Percentiles rank a stretch among this genome's conserved stretches.
Evolutionary conservation across 495 filamentous ascomycete species (phyloP).

Genomic region (Hypomontagnella monticulosa): DNA sequence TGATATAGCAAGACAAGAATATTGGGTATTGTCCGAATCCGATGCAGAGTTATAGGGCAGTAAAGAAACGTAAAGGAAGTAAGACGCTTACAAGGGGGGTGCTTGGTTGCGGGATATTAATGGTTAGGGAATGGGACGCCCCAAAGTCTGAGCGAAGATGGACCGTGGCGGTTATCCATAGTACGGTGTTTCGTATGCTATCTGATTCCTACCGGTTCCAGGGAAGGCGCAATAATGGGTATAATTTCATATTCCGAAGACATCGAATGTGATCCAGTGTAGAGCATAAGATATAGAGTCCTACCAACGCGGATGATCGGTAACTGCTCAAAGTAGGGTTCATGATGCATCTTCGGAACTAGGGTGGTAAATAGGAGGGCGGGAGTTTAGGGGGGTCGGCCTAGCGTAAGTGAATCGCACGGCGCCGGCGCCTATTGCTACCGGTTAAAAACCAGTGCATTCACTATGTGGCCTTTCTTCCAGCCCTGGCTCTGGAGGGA

Average conservation of each 20-base stretch:
- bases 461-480: conserved; percentile 78
- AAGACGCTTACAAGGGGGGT: neutral
- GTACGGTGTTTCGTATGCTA: too few species aligned
- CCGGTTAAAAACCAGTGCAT: conserved; percentile 75
- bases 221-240: too few species aligned
- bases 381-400: neutral
- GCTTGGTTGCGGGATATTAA: neutral
- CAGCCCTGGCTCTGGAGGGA: conserved; percentile 76
- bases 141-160: too few species aligned
- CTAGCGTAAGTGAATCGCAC: neutral
- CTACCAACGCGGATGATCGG: too few species aligned
- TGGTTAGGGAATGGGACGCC: too few species aligned
- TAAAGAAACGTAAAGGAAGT: neutral
- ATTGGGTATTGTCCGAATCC: conserved; percentile 43
- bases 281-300: too few species aligned
- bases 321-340: neutral
- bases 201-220: too few species aligned
- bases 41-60: conserved; percentile 31
- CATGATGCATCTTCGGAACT: neutral
- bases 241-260: too few species aligned
- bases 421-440: conserved; percentile 42
- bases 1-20: conserved; percentile 10
- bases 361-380: neutral
- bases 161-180: too few species aligned
- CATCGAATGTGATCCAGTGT: too few species aligned